Base-by-base conservation (phyloP, 208 protist genomes). In the Acanthamoeba lugdunensis region DNA sequence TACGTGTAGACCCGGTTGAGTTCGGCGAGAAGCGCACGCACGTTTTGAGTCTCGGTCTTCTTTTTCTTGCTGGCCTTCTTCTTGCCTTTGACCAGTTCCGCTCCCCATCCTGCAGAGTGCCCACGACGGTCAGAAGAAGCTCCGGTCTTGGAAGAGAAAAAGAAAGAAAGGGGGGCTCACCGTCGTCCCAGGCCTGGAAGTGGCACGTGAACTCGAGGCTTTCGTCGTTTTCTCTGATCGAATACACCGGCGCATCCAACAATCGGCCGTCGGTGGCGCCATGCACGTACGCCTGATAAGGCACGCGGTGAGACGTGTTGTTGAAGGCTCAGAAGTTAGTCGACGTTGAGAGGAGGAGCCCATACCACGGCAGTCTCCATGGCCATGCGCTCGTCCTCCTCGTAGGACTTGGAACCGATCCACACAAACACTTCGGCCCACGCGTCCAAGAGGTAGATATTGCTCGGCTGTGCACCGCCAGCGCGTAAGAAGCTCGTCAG, bases 391-490 rank as follows among this genome's bases (percentile, higher is more conserved):
- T 93, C 71, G 48, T 96, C 95, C 58, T 75, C 28, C 14, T 79
- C 90, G 71, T 84, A 93, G 41, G 94, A 93, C 21, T 87, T 90
- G 56, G 41, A 69, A 50, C 95, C 95, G 28, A 96, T 79, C 95
- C 95, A 96, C 33, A 96, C 94, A 63, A 75, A 96, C 48, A 96
- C 37, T 30, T 41, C 41, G 30, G 58, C 30, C 50, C 52, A 88
- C n/a, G 65, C 45, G 79, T 96, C 95, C 52, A 96, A 58, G 9
- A 96, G 48, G 61, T 69, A 94, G 25, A 96, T 93, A 84, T 95
- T 94, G 82, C 77, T 93, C 77, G 85, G 33, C 69, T 58, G 52
- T 58, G 16, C 16, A 58, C 52, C 56, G 45, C 6, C 21, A 82
- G n/a, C 16, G n/a, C 18, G 16, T 14, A 13, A 52, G 6, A 23